Conservation (phyloP, 2,329 filamentous ascomycete species). For the Exophiala sp. region DNA sequence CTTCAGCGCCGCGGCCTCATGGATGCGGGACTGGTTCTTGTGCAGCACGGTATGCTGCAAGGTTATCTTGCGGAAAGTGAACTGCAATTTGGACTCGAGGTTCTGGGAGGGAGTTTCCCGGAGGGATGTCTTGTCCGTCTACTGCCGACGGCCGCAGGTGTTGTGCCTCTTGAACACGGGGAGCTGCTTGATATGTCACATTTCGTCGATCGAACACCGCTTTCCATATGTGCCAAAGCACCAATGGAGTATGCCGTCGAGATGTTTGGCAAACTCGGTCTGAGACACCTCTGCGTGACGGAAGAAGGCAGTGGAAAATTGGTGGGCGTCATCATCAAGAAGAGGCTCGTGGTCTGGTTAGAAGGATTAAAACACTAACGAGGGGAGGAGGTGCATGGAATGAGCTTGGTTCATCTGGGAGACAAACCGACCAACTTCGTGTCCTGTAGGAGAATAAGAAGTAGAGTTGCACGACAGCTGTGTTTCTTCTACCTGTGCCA, state of each 20-base stretch:
- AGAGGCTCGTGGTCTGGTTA: constrained; percentile 50
- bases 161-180: constrained; percentile 17
- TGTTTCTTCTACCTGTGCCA: too few relatives aligned
- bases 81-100: constrained; percentile 49
- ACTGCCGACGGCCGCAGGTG: constrained; percentile 7
- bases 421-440: background rate
- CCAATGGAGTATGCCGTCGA: constrained; percentile 56
- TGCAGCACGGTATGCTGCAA: constrained; percentile 44
- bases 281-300: constrained; percentile 50
- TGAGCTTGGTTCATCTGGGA: background rate
- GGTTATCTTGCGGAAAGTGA: constrained; percentile 53
- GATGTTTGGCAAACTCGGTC: constrained; percentile 54
- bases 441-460: background rate
- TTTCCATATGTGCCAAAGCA: constrained; percentile 47
- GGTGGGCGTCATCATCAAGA: constrained; percentile 54
- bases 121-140: constrained; percentile 18
- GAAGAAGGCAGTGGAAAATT: constrained; percentile 48
- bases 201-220: constrained; percentile 51
- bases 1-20: constrained; percentile 48
- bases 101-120: constrained; percentile 4
- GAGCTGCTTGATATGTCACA: constrained; percentile 42
- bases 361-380: constrained; percentile 37
- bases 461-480: background rate
- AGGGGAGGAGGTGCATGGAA: background rate
- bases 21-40: constrained; percentile 54